Conservation (phyloP, 2,329 filamentous ascomycete genomes). For the Exophiala dermatitidis region DNA sequence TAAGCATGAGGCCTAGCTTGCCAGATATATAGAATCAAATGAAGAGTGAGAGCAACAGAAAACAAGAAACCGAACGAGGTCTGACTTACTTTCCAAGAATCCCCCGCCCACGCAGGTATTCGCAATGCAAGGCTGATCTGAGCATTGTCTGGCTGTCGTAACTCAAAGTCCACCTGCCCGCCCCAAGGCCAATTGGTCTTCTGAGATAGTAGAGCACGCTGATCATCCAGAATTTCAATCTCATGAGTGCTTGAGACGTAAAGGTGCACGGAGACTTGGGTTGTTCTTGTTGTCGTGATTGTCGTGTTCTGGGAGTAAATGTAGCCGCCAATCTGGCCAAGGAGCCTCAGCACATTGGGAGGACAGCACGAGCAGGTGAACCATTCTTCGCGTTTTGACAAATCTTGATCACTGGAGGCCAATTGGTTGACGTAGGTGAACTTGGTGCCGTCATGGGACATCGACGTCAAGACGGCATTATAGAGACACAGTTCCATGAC, state of each 20-base stretch:
- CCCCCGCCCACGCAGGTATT: conserved; percentile 48
- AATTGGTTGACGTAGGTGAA: conserved; percentile 60
- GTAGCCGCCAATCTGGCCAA: conserved; percentile 52
- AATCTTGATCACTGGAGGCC: conserved; percentile 46
- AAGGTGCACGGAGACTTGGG: conserved; percentile 49
- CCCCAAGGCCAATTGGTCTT: conserved; percentile 53
- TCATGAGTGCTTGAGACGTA: conserved; percentile 45
- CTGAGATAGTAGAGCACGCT: conserved; percentile 41
- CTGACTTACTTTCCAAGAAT: conserved; percentile 27
- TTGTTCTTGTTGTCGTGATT: conserved; percentile 14
- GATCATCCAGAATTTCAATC: conserved; percentile 32
- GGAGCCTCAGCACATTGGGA: conserved; percentile 51
- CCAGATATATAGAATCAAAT: no score
- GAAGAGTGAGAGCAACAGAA: no score
- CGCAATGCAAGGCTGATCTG: conserved; percentile 29
- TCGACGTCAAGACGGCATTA: conserved; percentile 53
- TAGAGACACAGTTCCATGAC: conserved; percentile 56
- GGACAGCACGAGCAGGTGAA: conserved; percentile 56
- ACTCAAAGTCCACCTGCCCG: conserved; percentile 43
- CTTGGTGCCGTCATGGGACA: conserved; percentile 49
- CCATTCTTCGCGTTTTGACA: conserved; percentile 49
- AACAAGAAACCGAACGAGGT: background rate
- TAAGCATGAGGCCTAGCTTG: no score
- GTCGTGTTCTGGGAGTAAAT: conserved; percentile 36
- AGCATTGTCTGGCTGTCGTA: background rate